phyloP scores from a whole-genome alignment of 1,139 yeast species.

The Yamadazyma sp. region DNA sequence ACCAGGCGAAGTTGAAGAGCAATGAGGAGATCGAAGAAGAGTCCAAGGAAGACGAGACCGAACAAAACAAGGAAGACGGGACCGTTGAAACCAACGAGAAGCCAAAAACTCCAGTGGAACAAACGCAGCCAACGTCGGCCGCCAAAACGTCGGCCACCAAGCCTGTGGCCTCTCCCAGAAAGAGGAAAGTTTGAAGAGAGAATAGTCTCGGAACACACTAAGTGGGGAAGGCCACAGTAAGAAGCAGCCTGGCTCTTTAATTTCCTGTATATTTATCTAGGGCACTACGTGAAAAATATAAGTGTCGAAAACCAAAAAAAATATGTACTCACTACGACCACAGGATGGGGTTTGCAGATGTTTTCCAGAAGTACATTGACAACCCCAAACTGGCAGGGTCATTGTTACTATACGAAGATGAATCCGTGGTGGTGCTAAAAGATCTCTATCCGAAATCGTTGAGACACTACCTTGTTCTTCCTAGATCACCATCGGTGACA shows the following conservation, averaged over 20 bases:
- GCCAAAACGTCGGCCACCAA: conserved; percentile 3
- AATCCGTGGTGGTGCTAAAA: conserved; percentile 52
- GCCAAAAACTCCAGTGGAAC: background rate
- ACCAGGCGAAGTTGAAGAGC: conserved; percentile 42
- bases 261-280: too few relatives aligned
- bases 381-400: conserved; percentile 25
- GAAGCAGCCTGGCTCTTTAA: too few relatives aligned
- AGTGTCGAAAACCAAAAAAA: too few relatives aligned
- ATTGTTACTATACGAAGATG: conserved; percentile 44
- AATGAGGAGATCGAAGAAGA: conserved; percentile 19
- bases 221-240: too few relatives aligned
- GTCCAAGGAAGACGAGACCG: conserved; percentile 4
- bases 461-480: conserved; percentile 62
- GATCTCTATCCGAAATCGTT: conserved; percentile 68
- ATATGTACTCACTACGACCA: too few relatives aligned
- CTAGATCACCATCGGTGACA: conserved; percentile 45
- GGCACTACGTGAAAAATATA: background rate
- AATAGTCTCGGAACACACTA: too few relatives aligned
- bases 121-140: background rate
- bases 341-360: conserved; percentile 40
- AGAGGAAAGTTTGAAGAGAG: conserved; percentile 19
- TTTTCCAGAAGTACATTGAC: conserved; percentile 34
- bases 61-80: conserved; percentile 1
- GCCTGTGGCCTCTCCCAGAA: conserved; percentile 12
- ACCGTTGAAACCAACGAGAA: background rate